Percentiles rank a stretch among this genome's conserved stretches.
phyloP scores from a whole-genome alignment of 1,284 basidiomycete genomes.

The Pseudozyma flocculosa region DNA sequence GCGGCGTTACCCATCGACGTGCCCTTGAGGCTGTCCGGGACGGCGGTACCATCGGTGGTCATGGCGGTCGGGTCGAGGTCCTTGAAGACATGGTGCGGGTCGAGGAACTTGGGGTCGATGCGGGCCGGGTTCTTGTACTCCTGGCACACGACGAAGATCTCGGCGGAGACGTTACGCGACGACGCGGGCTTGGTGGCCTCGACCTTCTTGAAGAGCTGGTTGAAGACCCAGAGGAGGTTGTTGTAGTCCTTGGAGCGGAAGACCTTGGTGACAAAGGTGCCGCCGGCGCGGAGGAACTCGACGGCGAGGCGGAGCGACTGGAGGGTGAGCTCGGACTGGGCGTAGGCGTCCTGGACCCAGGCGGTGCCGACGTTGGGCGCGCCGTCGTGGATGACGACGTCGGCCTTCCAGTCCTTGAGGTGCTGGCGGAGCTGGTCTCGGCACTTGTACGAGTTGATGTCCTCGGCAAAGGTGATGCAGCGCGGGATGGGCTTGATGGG shows the following conservation, averaged over 20 bases:
- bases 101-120: slow-evolving; percentile 97
- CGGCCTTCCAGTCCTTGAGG: slow-evolving; percentile 99
- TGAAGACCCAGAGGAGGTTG: slow-evolving; percentile 97
- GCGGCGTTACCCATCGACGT: slow-evolving; percentile 51
- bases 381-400: slow-evolving; percentile 98
- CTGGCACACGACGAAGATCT: slow-evolving; percentile 98
- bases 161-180: slow-evolving; percentile 97
- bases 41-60: slow-evolving; percentile 5
- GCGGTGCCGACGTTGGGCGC: slow-evolving; percentile 99
- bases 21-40: slow-evolving; percentile 39
- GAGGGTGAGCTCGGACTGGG: slow-evolving; percentile 93
- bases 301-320: slow-evolving; percentile 94
- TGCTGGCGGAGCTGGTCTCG: slow-evolving; percentile 81
- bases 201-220: slow-evolving; percentile 91
- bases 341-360: slow-evolving; percentile 98
- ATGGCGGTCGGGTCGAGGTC: slow-evolving; percentile 64
- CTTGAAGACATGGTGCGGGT: slow-evolving; percentile 97
- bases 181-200: slow-evolving; percentile 99
- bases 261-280: slow-evolving; percentile 94
- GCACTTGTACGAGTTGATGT: slow-evolving; percentile 92
- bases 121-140: slow-evolving; percentile 91
- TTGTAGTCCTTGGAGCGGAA: slow-evolving; percentile 99
- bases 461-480: slow-evolving; percentile 86
- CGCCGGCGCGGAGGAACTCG: slow-evolving; percentile 87
- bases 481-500: slow-evolving; percentile 94